Conservation (phyloP, 345 rosid species). For the Pistacia vera region DNA sequence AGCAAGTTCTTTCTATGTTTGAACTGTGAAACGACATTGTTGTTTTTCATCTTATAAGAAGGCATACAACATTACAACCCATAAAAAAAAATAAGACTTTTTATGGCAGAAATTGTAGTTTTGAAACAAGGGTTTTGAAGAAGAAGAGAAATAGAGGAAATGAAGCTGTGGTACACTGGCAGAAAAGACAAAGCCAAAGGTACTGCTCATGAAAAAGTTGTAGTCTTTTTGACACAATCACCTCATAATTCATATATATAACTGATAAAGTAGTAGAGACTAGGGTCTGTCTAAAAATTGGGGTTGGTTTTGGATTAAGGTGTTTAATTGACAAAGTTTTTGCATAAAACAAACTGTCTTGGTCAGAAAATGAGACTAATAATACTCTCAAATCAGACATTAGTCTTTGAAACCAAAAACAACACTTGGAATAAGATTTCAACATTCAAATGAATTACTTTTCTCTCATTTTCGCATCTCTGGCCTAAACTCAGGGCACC, state of each 20-base stretch:
- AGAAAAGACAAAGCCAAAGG: conserved; percentile 8
- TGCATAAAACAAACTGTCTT: neutral
- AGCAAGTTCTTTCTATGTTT: conserved; percentile 40
- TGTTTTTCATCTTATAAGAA: too few species aligned
- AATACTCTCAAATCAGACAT: neutral
- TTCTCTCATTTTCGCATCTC: neutral
- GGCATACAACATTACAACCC: too few species aligned
- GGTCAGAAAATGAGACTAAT: conserved; percentile 10
- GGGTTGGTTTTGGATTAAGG: neutral
- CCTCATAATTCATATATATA: neutral
- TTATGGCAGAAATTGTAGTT: neutral
- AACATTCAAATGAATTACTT: conserved; percentile 13
- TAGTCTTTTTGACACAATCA: conserved; percentile 4
- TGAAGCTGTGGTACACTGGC: neutral
- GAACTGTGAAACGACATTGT: conserved; percentile 35
- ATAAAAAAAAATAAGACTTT: neutral
- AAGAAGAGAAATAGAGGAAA: neutral
- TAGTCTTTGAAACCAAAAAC: neutral
- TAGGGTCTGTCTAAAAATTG: neutral
- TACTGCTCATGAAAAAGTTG: conserved; percentile 19
- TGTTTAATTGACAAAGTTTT: neutral
- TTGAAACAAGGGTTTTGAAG: neutral
- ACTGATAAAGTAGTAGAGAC: conserved; percentile 9
- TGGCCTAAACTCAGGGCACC: conserved; percentile 8
- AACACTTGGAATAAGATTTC: neutral